Conservation (phyloP, 305 asterid species). For the Euphrasia arctica region DNA sequence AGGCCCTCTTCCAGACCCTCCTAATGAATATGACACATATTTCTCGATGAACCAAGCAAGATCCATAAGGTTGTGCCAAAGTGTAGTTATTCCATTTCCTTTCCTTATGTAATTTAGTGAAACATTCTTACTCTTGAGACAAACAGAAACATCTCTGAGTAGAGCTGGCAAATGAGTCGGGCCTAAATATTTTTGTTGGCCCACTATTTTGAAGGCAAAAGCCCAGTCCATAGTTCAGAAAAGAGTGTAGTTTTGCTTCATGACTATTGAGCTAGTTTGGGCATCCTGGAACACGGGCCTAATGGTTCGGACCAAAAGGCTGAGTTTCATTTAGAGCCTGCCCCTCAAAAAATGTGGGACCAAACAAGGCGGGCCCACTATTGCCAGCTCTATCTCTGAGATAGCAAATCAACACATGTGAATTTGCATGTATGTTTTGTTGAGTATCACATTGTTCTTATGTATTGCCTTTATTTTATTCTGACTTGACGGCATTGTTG, state of each 20-base stretch:
- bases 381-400: neutral
- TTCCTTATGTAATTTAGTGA: slow-evolving; percentile 11
- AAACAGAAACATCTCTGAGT: slow-evolving; percentile 36
- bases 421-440: neutral
- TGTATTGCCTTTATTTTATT: slow-evolving; percentile 9
- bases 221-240: no score
- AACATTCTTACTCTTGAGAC: slow-evolving; percentile 8
- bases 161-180: slow-evolving; percentile 6
- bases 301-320: no score
- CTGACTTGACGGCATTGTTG: slow-evolving; percentile 31
- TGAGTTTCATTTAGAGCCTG: no score
- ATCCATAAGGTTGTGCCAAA: slow-evolving; percentile 75
- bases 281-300: no score
- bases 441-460: slow-evolving; percentile 6
- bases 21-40: slow-evolving; percentile 70
- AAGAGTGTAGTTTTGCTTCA: no score
- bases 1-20: slow-evolving; percentile 98
- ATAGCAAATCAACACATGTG: neutral
- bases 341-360: no score
- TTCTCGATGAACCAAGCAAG: slow-evolving; percentile 96
- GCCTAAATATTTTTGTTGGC: no score
- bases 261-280: no score
- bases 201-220: no score
- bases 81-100: slow-evolving; percentile 22
- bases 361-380: no score